A percentile compares a stretch with the other conserved stretches of the same genome.
Conservation (phyloP, 1,284 basidiomycete species). For the Wallemia mellicola region DNA sequence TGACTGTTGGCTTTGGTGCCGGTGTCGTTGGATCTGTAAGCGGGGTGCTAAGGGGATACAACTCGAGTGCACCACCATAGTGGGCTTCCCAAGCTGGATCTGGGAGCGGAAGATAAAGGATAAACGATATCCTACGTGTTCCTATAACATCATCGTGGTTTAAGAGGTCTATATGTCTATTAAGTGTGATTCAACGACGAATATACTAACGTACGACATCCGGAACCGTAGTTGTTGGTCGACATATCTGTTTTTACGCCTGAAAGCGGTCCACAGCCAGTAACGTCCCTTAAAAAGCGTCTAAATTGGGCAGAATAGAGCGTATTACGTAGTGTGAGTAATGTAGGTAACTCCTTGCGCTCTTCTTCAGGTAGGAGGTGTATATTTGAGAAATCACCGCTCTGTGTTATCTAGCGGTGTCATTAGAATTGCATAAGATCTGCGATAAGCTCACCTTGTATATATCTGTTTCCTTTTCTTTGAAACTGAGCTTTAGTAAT, state of each 20-base stretch:
- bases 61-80: constrained; percentile 80
- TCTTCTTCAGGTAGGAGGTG: constrained; percentile 50
- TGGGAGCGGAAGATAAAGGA: constrained; percentile 78
- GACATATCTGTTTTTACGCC: constrained; percentile 88
- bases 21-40: constrained; percentile 8
- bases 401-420: constrained; percentile 58
- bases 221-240: constrained; percentile 56
- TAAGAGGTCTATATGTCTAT: constrained; percentile 28
- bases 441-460: constrained; percentile 39
- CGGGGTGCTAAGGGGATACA: constrained; percentile 35
- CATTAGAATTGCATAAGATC: neutral
- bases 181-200: neutral
- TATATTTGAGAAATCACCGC: constrained; percentile 79
- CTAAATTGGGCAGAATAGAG: constrained; percentile 73
- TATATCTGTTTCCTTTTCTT: constrained; percentile 94
- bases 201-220: neutral
- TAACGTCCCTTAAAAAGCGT: constrained; percentile 52
- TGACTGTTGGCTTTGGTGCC: constrained; percentile 10
- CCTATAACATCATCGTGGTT: constrained; percentile 98
- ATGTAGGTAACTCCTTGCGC: constrained; percentile 28
- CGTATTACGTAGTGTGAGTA: constrained; percentile 58
- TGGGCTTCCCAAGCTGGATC: constrained; percentile 35
- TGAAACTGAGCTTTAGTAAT: constrained; percentile 47
- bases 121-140: constrained; percentile 76
- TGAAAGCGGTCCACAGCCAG: constrained; percentile 68